Percentiles rank a stretch among this genome's conserved stretches.
phyloP scores from a whole-genome alignment of 345 rosid species.

The Populus ilicifolia region DNA sequence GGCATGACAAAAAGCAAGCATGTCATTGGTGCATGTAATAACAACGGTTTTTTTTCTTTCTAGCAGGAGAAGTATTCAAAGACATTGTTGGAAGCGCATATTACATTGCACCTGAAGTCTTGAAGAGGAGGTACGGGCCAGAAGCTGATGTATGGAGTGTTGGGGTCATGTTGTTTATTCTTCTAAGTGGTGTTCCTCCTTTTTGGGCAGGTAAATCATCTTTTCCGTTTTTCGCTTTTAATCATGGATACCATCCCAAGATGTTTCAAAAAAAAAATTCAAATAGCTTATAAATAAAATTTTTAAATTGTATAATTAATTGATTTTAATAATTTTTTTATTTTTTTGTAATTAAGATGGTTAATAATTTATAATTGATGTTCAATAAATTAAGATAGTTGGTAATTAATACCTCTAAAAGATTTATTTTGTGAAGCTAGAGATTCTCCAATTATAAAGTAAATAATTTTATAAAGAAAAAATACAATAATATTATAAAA shows the following conservation, averaged over 20 bases:
- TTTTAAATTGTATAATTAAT: too few relatives aligned
- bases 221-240: background rate
- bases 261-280: too few relatives aligned
- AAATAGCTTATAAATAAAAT: too few relatives aligned
- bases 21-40: background rate
- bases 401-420: too few relatives aligned
- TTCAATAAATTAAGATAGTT: fast-evolving
- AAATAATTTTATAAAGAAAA: too few relatives aligned
- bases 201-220: conserved; percentile 78
- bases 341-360: fast-evolving
- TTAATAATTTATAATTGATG: fast-evolving
- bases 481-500: too few relatives aligned
- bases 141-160: conserved; percentile 74
- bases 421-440: too few relatives aligned
- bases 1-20: background rate
- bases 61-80: conserved; percentile 57
- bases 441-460: too few relatives aligned
- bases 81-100: conserved; percentile 81
- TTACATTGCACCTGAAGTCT: conserved; percentile 92
- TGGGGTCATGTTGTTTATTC: conserved; percentile 85
- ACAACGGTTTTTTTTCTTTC: background rate
- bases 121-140: conserved; percentile 84
- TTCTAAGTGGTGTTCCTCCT: conserved; percentile 84
- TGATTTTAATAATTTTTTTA: too few relatives aligned
- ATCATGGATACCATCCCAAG: background rate